Evolutionary conservation across 179 eudicot genomes (phyloP), one percentile per base, ranked within the genome.

Genomic region (Heliamphora pulchella): DNA sequence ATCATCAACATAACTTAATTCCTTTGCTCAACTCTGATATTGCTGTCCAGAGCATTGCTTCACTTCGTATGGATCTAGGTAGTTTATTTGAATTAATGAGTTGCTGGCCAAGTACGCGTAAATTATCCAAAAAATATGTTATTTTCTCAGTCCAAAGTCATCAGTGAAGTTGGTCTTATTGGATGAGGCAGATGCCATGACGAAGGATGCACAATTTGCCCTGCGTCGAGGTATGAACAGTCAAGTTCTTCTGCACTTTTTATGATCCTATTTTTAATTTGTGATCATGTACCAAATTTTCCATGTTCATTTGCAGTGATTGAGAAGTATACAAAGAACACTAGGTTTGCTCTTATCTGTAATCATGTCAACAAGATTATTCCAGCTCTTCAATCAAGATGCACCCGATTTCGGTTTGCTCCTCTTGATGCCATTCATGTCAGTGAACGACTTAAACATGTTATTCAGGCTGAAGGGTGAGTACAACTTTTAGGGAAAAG

Each of bases 101-200:
- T 70, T 70, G 54, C 31, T 70, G 14, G 31, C 8, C n/a, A 70
- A 17, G 47, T 70, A 9, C 47, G 31, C 54, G 17, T 73, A 14
- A 73, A 54, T 80, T 39, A 71, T 53, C n/a, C 46, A 50, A 17
- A 62, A 63, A 70, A 61, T 22, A 22, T 55, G 68, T 8, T 81
- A 47, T 3, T 43, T 79, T 82, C 78, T 79, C 87, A 96, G 99
- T 70, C 85, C 92, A 53, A 96, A 92, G 80, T 76, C 90, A 46
- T 83, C 90, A 69, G 96, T 96, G 55, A 96, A 96, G 83, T 89
- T 96, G 85, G 94, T 96, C 66, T 87, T 96, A 80, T 83, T 96
- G 89, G 99, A 96, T 86, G 99, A 96, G 83, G 91, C 99, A 59
- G 99, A 96, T 88, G 99, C 99, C 76, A 96, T 96, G 99, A 96